Percentiles rank a stretch among this genome's conserved stretches.
Evolutionary conservation across 2,329 filamentous ascomycete species (phyloP).

Genomic region (Colletotrichum horii): DNA sequence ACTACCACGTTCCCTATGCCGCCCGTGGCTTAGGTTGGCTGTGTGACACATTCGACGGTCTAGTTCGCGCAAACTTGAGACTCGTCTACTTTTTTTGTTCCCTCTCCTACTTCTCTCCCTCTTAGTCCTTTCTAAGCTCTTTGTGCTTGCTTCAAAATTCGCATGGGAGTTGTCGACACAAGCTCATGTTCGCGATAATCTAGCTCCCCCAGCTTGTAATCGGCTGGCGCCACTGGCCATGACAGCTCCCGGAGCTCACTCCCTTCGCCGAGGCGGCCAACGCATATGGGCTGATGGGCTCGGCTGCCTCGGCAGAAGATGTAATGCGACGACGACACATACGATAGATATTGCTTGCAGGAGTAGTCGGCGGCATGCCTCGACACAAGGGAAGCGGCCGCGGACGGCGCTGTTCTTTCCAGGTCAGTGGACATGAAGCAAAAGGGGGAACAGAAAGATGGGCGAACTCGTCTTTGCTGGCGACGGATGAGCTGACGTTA

Average conservation of each 20-base stretch:
- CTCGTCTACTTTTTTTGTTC: neutral
- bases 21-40: conserved; percentile 1
- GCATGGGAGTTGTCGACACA: neutral
- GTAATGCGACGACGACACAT: conserved; percentile 5
- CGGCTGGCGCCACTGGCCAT: conserved; percentile 19
- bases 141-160: neutral
- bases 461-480: neutral
- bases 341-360: conserved; percentile 22
- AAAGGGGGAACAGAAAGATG: neutral
- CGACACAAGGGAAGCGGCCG: conserved; percentile 40
- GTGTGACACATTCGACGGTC: neutral
- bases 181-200: conserved; percentile 15
- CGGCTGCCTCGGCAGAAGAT: conserved; percentile 9
- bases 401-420: conserved; percentile 67
- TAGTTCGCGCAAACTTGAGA: neutral
- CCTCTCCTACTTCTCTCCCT: neutral
- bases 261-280: conserved; percentile 7
- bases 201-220: conserved; percentile 21
- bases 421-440: conserved; percentile 38
- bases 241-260: conserved; percentile 20
- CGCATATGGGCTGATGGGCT: conserved; percentile 11
- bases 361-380: conserved; percentile 29
- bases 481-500: neutral
- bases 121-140: neutral
- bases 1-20: conserved; percentile 11